Evolutionary conservation across 352 stramenopile species (phyloP), one percentile per base, ranked within the genome.

Genomic region (Pythium scleroteichum): DNA sequence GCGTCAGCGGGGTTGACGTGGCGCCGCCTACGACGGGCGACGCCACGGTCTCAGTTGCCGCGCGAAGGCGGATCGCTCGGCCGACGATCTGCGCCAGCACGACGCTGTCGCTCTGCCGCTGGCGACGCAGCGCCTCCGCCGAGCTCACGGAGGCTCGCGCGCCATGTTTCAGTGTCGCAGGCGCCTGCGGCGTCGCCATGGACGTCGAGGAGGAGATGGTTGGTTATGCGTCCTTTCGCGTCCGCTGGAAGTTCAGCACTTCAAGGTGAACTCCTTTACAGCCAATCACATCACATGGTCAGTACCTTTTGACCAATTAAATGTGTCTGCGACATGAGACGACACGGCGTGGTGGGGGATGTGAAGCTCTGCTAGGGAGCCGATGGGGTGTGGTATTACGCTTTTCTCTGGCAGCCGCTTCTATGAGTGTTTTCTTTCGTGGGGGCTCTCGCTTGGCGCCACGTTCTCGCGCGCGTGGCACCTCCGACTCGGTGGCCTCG

Each of bases 61-160:
- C 5, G 19, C 61, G 59, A 35, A 66, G 38, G 4, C 64, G 68
- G 59, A 81, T 64, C 0, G 76, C 80, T 1, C 67, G 47, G 1
- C 57, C 42, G 44, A 77, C 73, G 51, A 90, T 85, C 57, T 85
- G 78, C 4, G 65, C 62, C 47, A 90, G 62, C 22, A 88, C 38
- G 24, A 78, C 66, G 27, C 14, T 23, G 19, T 66, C 56, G 14
- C 53, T 53, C 45, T 65, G 51, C 20, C 63, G 63, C 33, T 66
- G 50, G 39, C 51, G 63, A 13, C 53, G 42, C 49, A 56, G 35
- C 0, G 55, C 27, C 4, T 54, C 50, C 10, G 42, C 14, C 38
- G 38, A 44, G 41, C 17, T n/a, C 5, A 22, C 41, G 17, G 41
- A 48, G 3, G 41, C 17, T 33, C 20, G 44, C 44, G 44, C 44